phyloP scores from a whole-genome alignment of 208 protist genomes.

The Phytomonas sp. region DNA sequence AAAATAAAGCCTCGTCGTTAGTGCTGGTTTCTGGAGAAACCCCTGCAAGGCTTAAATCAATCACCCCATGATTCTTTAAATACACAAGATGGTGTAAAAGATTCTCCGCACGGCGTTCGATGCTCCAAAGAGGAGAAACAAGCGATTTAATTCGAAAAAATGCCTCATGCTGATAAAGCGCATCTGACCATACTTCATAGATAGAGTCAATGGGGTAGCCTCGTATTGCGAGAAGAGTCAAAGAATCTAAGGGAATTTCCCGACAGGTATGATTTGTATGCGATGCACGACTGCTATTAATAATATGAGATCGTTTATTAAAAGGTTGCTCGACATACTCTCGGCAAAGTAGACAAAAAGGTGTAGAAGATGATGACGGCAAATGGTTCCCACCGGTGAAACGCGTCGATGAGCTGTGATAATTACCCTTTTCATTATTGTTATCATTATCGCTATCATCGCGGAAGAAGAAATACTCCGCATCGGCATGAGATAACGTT shows the following conservation, averaged over 20 bases:
- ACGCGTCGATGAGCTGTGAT: background rate
- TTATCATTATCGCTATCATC: background rate
- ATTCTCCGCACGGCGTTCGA: slow-evolving; percentile 39
- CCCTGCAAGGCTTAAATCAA: slow-evolving; percentile 47
- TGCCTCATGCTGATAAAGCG: slow-evolving; percentile 32
- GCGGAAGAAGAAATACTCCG: slow-evolving; percentile 3
- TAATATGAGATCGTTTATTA: slow-evolving; percentile 33
- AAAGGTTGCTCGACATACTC: slow-evolving; percentile 28
- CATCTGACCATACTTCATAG: slow-evolving; percentile 47
- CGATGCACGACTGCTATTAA: slow-evolving; percentile 18
- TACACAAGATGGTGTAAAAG: slow-evolving; percentile 29
- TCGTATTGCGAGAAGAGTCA: slow-evolving; percentile 48
- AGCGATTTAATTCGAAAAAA: slow-evolving; percentile 46
- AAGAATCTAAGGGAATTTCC: slow-evolving; percentile 55
- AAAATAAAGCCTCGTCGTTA: background rate
- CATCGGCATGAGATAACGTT: background rate
- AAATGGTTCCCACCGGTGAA: background rate
- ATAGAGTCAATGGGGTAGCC: slow-evolving; percentile 74
- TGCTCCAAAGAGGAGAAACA: slow-evolving; percentile 26
- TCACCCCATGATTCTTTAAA: slow-evolving; percentile 32
- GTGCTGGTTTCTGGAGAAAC: background rate
- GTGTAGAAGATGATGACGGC: background rate
- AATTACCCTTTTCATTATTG: too few species aligned
- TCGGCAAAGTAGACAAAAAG: slow-evolving; percentile 56
- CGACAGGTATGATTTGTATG: slow-evolving; percentile 53